Evolutionary conservation across 225 moss, liverwort and hornwort species (phyloP), one percentile per base, ranked within the genome.

Genomic region (Polytrichum formosum): DNA sequence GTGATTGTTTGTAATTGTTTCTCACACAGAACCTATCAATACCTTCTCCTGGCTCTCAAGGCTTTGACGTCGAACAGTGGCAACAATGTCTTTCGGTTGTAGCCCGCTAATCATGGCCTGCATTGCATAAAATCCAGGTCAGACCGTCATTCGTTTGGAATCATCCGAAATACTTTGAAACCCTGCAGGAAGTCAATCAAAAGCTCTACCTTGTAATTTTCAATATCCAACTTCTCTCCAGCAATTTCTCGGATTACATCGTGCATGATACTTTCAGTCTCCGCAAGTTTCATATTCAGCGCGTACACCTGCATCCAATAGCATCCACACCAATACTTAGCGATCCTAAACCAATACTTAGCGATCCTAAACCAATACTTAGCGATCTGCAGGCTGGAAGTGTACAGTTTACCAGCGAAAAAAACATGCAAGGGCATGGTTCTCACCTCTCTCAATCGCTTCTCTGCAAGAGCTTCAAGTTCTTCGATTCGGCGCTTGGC

Each of bases 211-310:
- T 84, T 90, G 54, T 90, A 88, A 53, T 81, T 90, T 28, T 90
- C 77, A 20, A 92, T 86, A 66, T 94, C 91, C 81, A 97, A 74
- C 70, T 94, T 97, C 29, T 86, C 81, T 67, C 89, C 90, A 1
- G 90, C 84, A 68, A 97, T 82, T 68, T 90, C 92, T 13, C 78
- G 84, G 53, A 97, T 77, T 10, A 94, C 89, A 60, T 97, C 96
- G 74, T 97, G 96, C 77, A 91, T 92, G 64, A 88, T 87, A 58
- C 96, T 92, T 74, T 97, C 93, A 26, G 87, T 79, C 74, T 94
- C 93, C 0, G 96, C 96, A 29, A 97, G 84, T 62, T 91, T 93
- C 20, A 88, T 86, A 73, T 97, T 93, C 66, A 97, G 77, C 73
- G 85, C 80, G 65, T 89, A 87, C 46, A 97, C 84, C 96, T 97